Evolutionary conservation across 176 grass and related monocot genomes (phyloP).

Genomic region (Oryza officinalis): DNA sequence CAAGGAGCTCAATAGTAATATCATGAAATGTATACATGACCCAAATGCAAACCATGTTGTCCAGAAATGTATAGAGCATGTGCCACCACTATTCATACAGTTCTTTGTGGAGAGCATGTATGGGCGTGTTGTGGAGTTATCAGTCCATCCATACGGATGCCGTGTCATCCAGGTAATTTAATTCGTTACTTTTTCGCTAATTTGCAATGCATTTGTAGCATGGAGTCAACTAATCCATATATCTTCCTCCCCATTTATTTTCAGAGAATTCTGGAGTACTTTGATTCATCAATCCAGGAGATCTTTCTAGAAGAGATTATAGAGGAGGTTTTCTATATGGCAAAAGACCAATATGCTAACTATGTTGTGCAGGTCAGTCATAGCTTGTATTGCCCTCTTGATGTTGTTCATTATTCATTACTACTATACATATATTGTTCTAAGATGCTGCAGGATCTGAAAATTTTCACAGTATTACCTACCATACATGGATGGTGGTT

Average conservation of each 20-base stretch:
- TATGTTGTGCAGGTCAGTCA: slow-evolving; percentile 25
- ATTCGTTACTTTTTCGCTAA: background rate
- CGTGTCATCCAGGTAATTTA: background rate
- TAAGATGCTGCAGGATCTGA: background rate
- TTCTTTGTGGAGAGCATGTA: slow-evolving; percentile 1
- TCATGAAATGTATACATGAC: background rate
- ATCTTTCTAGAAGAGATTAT: slow-evolving; percentile 9
- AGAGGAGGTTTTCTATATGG: background rate
- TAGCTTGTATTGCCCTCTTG: background rate
- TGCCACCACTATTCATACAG: background rate
- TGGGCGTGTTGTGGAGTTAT: background rate
- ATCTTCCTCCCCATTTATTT: background rate
- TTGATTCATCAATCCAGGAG: background rate
- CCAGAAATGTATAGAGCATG: slow-evolving; percentile 16
- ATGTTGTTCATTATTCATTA: background rate
- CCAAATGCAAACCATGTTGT: slow-evolving; percentile 25
- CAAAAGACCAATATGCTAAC: background rate
- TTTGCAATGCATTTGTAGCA: background rate
- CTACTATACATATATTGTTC: background rate
- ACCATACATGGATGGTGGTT: background rate
- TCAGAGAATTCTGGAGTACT: slow-evolving; percentile 12
- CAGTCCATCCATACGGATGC: slow-evolving; percentile 6
- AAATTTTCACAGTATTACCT: background rate
- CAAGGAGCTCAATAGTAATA: background rate
- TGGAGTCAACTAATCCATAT: background rate